Base-by-base conservation (phyloP, 108 stramenopile genomes). In the Cyclotella atomus region DNA sequence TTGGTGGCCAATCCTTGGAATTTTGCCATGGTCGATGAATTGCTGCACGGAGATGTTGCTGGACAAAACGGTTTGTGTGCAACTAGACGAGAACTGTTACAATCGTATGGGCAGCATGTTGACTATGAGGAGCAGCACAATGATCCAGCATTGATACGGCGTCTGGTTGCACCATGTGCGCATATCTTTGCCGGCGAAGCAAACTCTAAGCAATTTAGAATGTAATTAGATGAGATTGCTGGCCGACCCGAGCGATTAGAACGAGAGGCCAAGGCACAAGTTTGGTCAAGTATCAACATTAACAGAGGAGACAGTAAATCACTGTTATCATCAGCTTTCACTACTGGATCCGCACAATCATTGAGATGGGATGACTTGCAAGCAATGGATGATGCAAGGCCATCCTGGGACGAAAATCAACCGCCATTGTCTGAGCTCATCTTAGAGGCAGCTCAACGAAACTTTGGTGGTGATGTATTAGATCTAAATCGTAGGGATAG, bases 1-100 rank as follows among this genome's bases (percentile, higher is more conserved):
- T 87, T 73, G 64, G 88, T 87, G 29, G 84, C 89, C 5, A 83
- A 91, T 71, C 95, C 95, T 30, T 96, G 95, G 95, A 76, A 83
- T n/a, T 96, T 92, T 84, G 84, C 90, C 55, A 88, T 84, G 84
- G 79, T 89, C 2, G 95, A 94, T 79, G 62, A 71, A 35, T 57
- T 91, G 17, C 55, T 96, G 24, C 94, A 87, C 55, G 57, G 28
- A 14, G 47, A 46, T 5, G 63, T 49, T 21, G 65, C 64, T 17
- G 50, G 25, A 19, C 36, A 49, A 28, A 62, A 64, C 10, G 60
- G n/a, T n/a, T n/a, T 54, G 44, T 27, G 38, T 23, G 67, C 50
- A 66, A 91, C 85, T 76, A 87, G 95, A 32, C 54, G 83, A 76
- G 85, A 89, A 59, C 54, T 96, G 0, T 65, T 96, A 33, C 43